These are phyloP conservation scores for Suillus variegatus DNA, from an alignment of 768 basidiomycete species.

Conservation along the genomic window DNA sequence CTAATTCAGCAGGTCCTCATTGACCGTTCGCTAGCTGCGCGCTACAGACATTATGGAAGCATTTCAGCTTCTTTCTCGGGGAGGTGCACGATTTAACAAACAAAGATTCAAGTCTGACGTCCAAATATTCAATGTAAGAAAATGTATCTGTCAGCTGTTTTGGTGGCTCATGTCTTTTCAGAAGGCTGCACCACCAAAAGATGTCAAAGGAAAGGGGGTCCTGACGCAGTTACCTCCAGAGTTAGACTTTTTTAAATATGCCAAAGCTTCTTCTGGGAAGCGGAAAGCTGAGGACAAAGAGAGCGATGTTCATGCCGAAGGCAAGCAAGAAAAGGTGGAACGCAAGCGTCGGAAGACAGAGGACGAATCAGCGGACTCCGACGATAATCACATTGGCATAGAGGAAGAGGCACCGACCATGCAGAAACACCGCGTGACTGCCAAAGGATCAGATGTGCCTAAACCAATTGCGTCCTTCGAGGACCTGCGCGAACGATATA, in stretches of 20 bases:
- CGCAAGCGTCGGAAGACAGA: conserved; percentile 33
- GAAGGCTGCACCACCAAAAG: conserved; percentile 23
- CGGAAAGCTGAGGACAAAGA: conserved; percentile 41
- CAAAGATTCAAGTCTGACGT: conserved; percentile 69
- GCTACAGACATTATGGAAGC: conserved; percentile 61
- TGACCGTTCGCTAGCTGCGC: neutral
- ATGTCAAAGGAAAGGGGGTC: conserved; percentile 24
- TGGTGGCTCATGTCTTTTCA: conserved; percentile 16
- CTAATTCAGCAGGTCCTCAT: neutral
- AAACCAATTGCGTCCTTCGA: conserved; percentile 57
- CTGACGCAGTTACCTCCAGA: conserved; percentile 62
- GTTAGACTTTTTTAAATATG: conserved; percentile 93
- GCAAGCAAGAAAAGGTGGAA: conserved; percentile 12
- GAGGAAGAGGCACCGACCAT: conserved; percentile 27
- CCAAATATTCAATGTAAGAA: conserved; percentile 63
- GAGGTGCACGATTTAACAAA: conserved; percentile 83
- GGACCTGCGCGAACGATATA: conserved; percentile 57
- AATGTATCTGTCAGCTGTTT: neutral
- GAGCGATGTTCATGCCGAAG: conserved; percentile 15
- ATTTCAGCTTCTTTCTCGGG: conserved; percentile 87
- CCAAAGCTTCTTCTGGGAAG: conserved; percentile 55
- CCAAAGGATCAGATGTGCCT: conserved; percentile 76
- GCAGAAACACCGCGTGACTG: conserved; percentile 62
- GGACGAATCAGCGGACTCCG: conserved; percentile 23
- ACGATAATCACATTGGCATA: conserved; percentile 22